phyloP scores from a whole-genome alignment of 192 early-diverging fungal species.

The Entomortierella parvispora region DNA sequence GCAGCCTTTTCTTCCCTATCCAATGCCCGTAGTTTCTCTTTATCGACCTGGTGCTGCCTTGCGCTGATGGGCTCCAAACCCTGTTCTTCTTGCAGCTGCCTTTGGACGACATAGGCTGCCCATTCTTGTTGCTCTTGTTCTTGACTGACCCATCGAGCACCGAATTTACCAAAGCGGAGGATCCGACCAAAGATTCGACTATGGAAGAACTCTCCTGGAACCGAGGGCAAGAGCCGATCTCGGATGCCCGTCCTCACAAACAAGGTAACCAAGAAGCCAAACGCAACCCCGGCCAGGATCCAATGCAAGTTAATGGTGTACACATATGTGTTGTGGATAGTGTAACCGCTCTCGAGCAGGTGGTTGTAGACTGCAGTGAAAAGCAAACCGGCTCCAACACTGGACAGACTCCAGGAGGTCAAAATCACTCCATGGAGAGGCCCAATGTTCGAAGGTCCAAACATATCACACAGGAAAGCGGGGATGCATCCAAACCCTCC shows the following conservation, averaged over 20 bases:
- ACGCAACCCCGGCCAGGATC: conserved; percentile 67
- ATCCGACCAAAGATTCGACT: conserved; percentile 63
- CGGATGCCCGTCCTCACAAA: conserved; percentile 69
- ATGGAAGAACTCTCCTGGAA: conserved; percentile 71
- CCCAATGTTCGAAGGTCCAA: conserved; percentile 78
- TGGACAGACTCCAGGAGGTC: conserved; percentile 78
- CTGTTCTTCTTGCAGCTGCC: conserved; percentile 40
- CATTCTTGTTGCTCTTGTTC: conserved; percentile 30
- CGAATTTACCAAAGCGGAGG: conserved; percentile 59
- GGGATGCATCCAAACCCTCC: conserved; percentile 83
- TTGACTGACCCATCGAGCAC: conserved; percentile 27
- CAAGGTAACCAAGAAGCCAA: conserved; percentile 67
- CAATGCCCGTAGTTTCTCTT: neutral
- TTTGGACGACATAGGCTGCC: conserved; percentile 32
- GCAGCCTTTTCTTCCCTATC: neutral
- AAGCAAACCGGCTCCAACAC: conserved; percentile 77
- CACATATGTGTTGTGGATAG: conserved; percentile 60
- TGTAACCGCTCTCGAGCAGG: conserved; percentile 56
- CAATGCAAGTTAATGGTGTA: conserved; percentile 75
- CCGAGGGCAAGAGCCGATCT: conserved; percentile 72
- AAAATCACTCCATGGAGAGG: conserved; percentile 79
- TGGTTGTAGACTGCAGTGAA: conserved; percentile 70
- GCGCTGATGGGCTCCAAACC: neutral
- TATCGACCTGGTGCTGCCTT: neutral
- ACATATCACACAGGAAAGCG: conserved; percentile 80